Evolutionary conservation across 2,329 filamentous ascomycete genomes (phyloP), one percentile per base, ranked within the genome.

Genomic region (Colletotrichum sansevieriae): DNA sequence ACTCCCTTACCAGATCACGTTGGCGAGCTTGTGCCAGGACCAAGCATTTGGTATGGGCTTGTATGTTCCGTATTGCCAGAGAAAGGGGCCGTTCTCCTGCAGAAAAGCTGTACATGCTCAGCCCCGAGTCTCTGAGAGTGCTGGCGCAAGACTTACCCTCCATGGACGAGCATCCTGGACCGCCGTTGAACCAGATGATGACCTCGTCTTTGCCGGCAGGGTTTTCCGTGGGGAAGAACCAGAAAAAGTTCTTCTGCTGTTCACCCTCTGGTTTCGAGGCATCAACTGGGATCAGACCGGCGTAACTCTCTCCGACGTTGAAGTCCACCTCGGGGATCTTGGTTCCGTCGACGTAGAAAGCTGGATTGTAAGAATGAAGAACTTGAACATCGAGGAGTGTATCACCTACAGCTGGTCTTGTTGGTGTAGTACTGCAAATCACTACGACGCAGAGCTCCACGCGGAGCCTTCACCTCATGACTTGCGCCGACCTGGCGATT

Each of bases 1-100:
- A 12, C 9, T 39, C 13, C 25, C 47, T 39, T 22, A 62, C 63
- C 98, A 99, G 68, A 99, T 88, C 55, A 99, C 80, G 76, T 99
- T 98, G 72, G 95, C 94, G 76, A 98, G 99, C 82, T 99, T 95
- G 79, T 97, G 92, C 97, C 97, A 99, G 1, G 94, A 95, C n/a
- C 95, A 96, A 60, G 97, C 91, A 78, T 98, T 98, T 77, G 83
- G 79, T 0, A 89, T 83, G 0, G 92, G 91, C 18, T 84, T 83
- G 63, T 83, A 86, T 0, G 91, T 95, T 43, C 93, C 93, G 13
- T 88, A 84, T 75, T 91, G 87, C 90, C 91, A 93, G 3, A 85
- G 65, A 74, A 93, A 91, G 0, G 92, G 91, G 0, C 96, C 96
- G 71, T 98, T 89, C 80, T 99, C 96, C 63, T 93, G 91, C 13